phyloP scores from a whole-genome alignment of 2,329 filamentous ascomycete genomes.

The Diaporthe vexans region DNA sequence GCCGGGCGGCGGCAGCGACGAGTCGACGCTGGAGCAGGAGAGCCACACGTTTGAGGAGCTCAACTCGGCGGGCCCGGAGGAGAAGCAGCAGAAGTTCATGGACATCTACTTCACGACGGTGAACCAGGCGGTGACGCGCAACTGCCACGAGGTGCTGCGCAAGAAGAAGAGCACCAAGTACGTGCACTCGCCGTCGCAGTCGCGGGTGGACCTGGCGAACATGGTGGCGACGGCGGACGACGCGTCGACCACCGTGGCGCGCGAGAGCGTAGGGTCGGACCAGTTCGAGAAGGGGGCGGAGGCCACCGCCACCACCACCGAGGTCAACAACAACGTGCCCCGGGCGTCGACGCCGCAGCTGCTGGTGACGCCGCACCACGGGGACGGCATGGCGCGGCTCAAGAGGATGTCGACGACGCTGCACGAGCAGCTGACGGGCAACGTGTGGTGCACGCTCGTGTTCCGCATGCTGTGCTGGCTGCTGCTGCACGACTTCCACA shows the following conservation, averaged over 20 bases:
- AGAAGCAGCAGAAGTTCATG: slow-evolving; percentile 65
- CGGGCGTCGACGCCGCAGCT: slow-evolving; percentile 36
- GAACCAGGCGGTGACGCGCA: slow-evolving; percentile 55
- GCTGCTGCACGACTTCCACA: slow-evolving; percentile 69
- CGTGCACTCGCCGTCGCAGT: slow-evolving; percentile 43
- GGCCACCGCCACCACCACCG: too few species aligned
- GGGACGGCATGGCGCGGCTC: slow-evolving; percentile 31
- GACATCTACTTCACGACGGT: slow-evolving; percentile 65
- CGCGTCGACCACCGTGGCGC: slow-evolving; percentile 29
- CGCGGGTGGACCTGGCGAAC: slow-evolving; percentile 41
- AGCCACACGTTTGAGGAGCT: slow-evolving; percentile 59
- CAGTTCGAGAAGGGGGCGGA: slow-evolving; percentile 2
- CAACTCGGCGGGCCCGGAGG: slow-evolving; percentile 60
- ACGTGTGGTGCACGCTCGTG: slow-evolving; percentile 68
- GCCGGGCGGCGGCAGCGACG: slow-evolving; percentile 33
- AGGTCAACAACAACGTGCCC: not conserved
- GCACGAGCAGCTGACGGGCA: slow-evolving; percentile 46
- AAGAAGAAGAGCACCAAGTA: slow-evolving; percentile 44
- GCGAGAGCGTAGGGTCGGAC: slow-evolving; percentile 2
- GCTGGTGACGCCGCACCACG: slow-evolving; percentile 1
- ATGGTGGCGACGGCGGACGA: slow-evolving; percentile 31
- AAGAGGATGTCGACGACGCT: slow-evolving; percentile 30
- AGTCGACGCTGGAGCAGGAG: slow-evolving; percentile 28
- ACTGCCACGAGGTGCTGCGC: slow-evolving; percentile 50
- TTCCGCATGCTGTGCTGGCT: slow-evolving; percentile 73